A percentile compares a stretch with the other conserved stretches of the same genome.
phyloP scores from a whole-genome alignment of 139 green algal species.

The Mychonastes homosphaera region DNA sequence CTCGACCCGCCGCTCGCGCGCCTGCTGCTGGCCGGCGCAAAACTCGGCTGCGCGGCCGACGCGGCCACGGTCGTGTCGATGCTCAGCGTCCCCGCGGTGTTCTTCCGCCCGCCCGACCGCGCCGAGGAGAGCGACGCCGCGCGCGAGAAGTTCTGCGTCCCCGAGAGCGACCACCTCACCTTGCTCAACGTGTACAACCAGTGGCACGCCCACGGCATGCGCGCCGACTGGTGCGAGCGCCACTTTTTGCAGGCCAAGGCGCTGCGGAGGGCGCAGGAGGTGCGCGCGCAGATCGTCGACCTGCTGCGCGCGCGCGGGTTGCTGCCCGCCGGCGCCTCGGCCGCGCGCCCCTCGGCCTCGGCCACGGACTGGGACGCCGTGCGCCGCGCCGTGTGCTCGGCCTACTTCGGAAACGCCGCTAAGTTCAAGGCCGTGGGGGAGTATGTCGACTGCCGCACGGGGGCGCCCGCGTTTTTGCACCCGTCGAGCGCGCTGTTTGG shows the following conservation, averaged over 20 bases:
- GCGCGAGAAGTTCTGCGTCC: constrained; percentile 98
- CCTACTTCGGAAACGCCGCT: constrained; percentile 94
- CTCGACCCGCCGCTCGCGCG: constrained; percentile 91
- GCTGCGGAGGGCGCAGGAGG: constrained; percentile 76
- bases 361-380: constrained; percentile 89
- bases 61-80: constrained; percentile 83
- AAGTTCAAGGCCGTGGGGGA: constrained; percentile 92
- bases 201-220: constrained; percentile 89
- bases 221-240: constrained; percentile 79
- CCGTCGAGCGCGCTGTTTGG: constrained; percentile 85
- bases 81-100: constrained; percentile 80
- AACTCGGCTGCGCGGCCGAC: constrained; percentile 18
- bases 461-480: constrained; percentile 83
- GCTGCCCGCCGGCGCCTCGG: too few species aligned
- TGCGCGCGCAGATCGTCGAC: constrained; percentile 9
- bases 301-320: background rate
- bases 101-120: constrained; percentile 73
- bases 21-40: constrained; percentile 76
- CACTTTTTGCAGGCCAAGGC: constrained; percentile 95
- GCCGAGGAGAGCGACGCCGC: constrained; percentile 91
- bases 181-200: constrained; percentile 96
- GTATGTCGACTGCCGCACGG: constrained; percentile 84
- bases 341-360: constrained; percentile 11
- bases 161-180: constrained; percentile 97
- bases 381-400: constrained; percentile 89